Evolutionary conservation across 176 grass and related monocot species (phyloP), one percentile per base, ranked within the genome.

Genomic region (Guadua angustifolia): DNA sequence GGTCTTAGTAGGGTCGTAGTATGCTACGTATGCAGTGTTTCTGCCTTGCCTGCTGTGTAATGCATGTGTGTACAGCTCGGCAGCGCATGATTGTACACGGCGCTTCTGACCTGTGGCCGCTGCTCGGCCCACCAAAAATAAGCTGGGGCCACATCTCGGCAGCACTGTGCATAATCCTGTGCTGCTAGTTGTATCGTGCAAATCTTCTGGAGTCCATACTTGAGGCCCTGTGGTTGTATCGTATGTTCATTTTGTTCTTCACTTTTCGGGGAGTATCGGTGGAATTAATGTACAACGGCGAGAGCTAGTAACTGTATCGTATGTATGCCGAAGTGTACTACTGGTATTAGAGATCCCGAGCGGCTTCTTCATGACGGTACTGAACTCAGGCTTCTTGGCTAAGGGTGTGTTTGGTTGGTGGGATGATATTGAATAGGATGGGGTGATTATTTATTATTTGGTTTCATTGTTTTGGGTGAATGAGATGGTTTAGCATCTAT

Each of bases 401-500:
- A 95, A 72, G 52, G 90, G 79, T 38, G 92, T 85, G 65, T 90
- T 74, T 32, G n/a, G n/a, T n/a, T n/a, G n/a, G n/a, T n/a, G n/a
- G n/a, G n/a, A n/a, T n/a, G n/a, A n/a, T n/a, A n/a, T n/a, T n/a
- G n/a, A n/a, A n/a, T n/a, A n/a, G n/a, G n/a, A n/a, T n/a, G n/a
- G n/a, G n/a, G n/a, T 91, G 29, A 1, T 74, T 90, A 1, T 57
- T 52, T 59, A 75, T 61, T 40, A 74, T 69, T 33, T 62, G 1
- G 1, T 1, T 1, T 35, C 3, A 35, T 35, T 1, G 33, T 35
- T 35, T 35, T 35, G 1, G 3, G 3, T 35, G 33, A 35, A n/a
- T n/a, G n/a, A n/a, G n/a, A n/a, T n/a, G n/a, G n/a, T n/a, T n/a
- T n/a, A n/a, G n/a, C n/a, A n/a, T n/a, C n/a, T n/a, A n/a, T n/a